Percentiles rank a stretch among this genome's conserved stretches.
These are phyloP conservation scores for Macrophomina tecta DNA, from an alignment of 2,329 filamentous ascomycete genomes.

Conservation along the genomic window DNA sequence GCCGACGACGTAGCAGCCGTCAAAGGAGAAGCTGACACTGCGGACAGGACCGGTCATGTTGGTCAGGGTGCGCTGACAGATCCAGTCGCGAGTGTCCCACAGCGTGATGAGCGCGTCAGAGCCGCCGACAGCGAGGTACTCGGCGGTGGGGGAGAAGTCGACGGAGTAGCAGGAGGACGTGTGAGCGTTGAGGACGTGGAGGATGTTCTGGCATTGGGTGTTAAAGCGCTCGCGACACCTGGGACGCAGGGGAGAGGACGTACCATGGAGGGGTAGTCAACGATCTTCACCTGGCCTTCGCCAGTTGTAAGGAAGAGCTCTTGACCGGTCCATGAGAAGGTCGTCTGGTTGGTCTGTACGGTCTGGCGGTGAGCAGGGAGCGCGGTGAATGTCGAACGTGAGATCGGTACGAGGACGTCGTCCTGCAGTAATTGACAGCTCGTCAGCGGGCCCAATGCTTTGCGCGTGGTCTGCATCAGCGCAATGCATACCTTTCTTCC, in stretches of 20 bases:
- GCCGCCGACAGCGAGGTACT: conserved; percentile 75
- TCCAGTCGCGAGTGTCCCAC: conserved; percentile 80
- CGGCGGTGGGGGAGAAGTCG: conserved; percentile 72
- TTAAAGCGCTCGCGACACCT: background rate
- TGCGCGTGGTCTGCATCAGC: background rate
- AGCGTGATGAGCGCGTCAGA: conserved; percentile 76
- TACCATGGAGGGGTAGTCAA: conserved; percentile 53
- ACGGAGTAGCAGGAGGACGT: conserved; percentile 73
- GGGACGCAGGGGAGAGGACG: conserved; percentile 31
- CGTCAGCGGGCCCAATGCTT: background rate
- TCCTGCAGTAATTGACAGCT: conserved; percentile 51
- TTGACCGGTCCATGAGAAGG: conserved; percentile 75
- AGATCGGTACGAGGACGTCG: conserved; percentile 67
- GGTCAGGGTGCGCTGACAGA: conserved; percentile 73
- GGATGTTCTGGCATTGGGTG: conserved; percentile 40
- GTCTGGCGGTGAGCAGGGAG: conserved; percentile 66
- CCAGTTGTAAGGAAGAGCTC: conserved; percentile 74
- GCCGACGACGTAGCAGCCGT: conserved; percentile 75
- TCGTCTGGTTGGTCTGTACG: conserved; percentile 72
- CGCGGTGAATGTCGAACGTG: conserved; percentile 62
- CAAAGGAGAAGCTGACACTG: conserved; percentile 78
- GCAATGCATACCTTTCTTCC: conserved; percentile 69
- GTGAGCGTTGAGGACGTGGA: conserved; percentile 71
- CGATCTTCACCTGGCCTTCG: conserved; percentile 72
- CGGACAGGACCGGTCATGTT: conserved; percentile 72